These are phyloP conservation scores for Aureobasidium sp. DNA, from an alignment of 2,329 filamentous ascomycete species.

Conservation along the genomic window DNA sequence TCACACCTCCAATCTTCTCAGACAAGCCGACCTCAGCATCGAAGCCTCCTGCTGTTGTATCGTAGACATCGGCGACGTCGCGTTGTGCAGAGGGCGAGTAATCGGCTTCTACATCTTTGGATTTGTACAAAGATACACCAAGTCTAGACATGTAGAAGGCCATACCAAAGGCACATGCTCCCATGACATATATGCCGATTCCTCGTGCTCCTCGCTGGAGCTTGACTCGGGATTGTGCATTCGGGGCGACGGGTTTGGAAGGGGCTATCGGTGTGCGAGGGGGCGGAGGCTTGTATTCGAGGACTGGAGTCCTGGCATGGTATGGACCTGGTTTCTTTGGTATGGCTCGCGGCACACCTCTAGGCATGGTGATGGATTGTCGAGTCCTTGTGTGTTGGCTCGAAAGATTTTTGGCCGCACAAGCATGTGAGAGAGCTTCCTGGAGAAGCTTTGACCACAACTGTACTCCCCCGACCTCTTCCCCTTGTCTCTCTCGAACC, in stretches of 20 bases:
- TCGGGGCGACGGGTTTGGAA: constrained; percentile 16
- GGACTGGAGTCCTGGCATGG: background rate
- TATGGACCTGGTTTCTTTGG: constrained; percentile 9
- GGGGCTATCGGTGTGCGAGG: background rate
- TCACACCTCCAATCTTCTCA: constrained; percentile 35
- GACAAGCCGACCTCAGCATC: constrained; percentile 38
- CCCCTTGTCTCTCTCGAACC: too few species aligned
- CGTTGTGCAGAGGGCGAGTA: constrained; percentile 17
- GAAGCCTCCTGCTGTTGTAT: constrained; percentile 35
- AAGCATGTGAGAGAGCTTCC: background rate
- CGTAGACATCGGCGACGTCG: constrained; percentile 38
- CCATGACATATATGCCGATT: constrained; percentile 5
- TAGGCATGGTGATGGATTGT: constrained; percentile 5
- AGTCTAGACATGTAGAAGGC: constrained; percentile 33
- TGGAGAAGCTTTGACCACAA: background rate
- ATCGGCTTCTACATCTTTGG: background rate
- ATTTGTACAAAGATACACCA: constrained; percentile 23
- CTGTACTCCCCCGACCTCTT: background rate
- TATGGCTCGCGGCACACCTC: background rate
- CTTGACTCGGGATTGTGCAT: background rate
- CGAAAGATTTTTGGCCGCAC: background rate
- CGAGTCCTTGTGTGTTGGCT: background rate
- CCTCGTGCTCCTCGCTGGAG: constrained; percentile 8
- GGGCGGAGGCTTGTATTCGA: background rate
- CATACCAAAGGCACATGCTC: constrained; percentile 27